Evolutionary conservation across 2,329 filamentous ascomycete species (phyloP), one percentile per base, ranked within the genome.

Genomic region (Pseudocercospora crystallina): DNA sequence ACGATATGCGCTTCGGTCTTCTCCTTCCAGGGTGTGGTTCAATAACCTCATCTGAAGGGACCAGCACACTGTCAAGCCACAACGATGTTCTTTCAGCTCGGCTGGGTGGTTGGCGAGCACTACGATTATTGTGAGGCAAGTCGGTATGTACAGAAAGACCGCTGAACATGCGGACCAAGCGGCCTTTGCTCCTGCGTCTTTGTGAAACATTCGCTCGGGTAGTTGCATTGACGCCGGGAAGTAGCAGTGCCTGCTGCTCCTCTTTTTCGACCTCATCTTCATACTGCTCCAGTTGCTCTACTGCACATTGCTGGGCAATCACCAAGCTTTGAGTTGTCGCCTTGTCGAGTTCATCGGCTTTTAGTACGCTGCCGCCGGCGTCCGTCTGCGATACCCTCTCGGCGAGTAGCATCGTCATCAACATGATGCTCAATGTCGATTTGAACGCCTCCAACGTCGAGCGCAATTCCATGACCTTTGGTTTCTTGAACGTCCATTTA

Each of bases 241-340:
- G 39, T 32, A 34, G 40, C 40, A 43, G 29, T 4, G 40, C 47
- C 3, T 17, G 3, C 11, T 49, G 39, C 5, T 43, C 26, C 26
- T 49, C 39, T 43, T 44, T 43, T 29, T 49, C 47, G 33, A 37
- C 39, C 26, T 49, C 47, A 37, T 49, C 47, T 37, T 43, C 47
- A 32, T 44, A 44, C 17, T 43, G 47, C 31, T 49, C 47, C 39
- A 49, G 17, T 17, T 49, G 38, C 47, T 43, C 47, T 15, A 49
- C 11, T 1, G 39, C 47, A 49, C 47, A 49, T 43, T 43, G 47
- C 32, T 49, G 47, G 13, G 47, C 47, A 49, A 49, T 49, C 17
- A 49, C 39, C 37, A 49, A 34, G 17, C 38, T 49, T 36, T 49
- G 47, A 4, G 47, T 49, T 5, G 43, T 41, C 13, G 39, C 47